Base-by-base conservation (phyloP, 1,284 basidiomycete genomes). In the Tylopilus orsonianus region DNA sequence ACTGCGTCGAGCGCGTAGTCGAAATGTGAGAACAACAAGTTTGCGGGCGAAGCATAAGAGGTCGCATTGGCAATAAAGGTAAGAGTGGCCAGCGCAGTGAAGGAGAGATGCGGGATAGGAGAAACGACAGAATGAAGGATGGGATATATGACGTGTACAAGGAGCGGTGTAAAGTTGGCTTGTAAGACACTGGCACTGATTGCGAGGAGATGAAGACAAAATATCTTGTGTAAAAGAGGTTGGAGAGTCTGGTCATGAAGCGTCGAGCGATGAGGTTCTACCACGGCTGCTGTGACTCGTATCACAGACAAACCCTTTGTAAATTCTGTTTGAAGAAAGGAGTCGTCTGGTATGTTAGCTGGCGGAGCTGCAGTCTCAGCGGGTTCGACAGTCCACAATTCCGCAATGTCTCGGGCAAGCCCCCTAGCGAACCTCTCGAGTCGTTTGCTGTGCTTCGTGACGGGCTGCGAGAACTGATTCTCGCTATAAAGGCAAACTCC, bases 1-100 rank as follows among this genome's bases (percentile, higher is more conserved):
- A 94, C 85, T 10, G 87, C 80, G 58, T 96, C 93, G 50, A 97
- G 80, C 8, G 92, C 87, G 61, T 97, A 97, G 70, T 97, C 94
- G 56, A 95, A 94, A 66, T 97, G 95, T 22, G 93, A 87, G 24
- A 97, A 77, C 5, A 97, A 74, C 26, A 97, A 75, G 61, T 93
- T 93, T 27, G 84, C 81, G 0, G 90, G 80, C 2, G 87, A 87
- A 7, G 92, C 90, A 58, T 93, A 94, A 2, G 88, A 91, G 2
- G 84, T 81, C 48, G 81, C 74, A 19, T 77, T 71, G 2, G 91
- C 77, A 36, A 95, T 78, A 52, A 78, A 83, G 52, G 78, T 67
- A 33, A 97, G 74, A 2, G 91, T 74, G 5, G 83, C 79, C 5
- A 86, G 72, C 1, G 85, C 92, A 19, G 85, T 88, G 1, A 79